phyloP scores from a whole-genome alignment of 2,329 filamentous ascomycete genomes.

The Phialophora verrucosa region DNA sequence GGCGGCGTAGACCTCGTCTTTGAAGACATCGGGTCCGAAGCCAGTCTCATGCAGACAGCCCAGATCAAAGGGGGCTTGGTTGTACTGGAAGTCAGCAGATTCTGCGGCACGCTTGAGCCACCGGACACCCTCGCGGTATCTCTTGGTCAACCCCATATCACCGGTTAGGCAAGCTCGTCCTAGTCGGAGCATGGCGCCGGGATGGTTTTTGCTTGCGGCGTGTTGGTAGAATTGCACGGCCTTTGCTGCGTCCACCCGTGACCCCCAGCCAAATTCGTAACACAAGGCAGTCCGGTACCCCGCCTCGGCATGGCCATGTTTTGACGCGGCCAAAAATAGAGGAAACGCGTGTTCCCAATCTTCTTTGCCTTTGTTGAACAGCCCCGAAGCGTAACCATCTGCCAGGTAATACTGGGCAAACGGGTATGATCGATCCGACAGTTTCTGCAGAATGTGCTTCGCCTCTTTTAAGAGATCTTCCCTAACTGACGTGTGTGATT shows the following conservation, averaged over 20 bases:
- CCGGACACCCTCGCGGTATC: conserved; percentile 89
- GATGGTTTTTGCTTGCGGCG: conserved; percentile 90
- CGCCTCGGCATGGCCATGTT: conserved; percentile 96
- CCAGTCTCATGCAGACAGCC: conserved; percentile 87
- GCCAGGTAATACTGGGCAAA: conserved; percentile 98
- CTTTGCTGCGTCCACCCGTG: conserved; percentile 84
- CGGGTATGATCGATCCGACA: conserved; percentile 87
- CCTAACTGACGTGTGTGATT: conserved; percentile 60
- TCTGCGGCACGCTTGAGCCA: conserved; percentile 96
- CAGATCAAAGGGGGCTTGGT: conserved; percentile 88
- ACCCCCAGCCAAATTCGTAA: conserved; percentile 99
- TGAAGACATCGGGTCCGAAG: conserved; percentile 93
- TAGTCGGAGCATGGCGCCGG: conserved; percentile 90
- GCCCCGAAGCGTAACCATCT: conserved; percentile 89
- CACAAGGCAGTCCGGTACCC: conserved; percentile 91
- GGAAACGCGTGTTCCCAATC: conserved; percentile 92
- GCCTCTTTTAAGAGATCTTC: conserved; percentile 80
- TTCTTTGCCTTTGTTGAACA: conserved; percentile 93
- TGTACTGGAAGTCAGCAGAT: conserved; percentile 88
- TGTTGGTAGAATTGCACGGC: conserved; percentile 92
- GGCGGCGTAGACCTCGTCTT: conserved; percentile 86
- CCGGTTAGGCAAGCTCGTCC: conserved; percentile 88
- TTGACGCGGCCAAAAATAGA: conserved; percentile 89
- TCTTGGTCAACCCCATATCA: conserved; percentile 81
- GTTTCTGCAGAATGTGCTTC: conserved; percentile 81